Base-by-base conservation (phyloP, 306 rosid species). In the Rosa chinensis region DNA sequence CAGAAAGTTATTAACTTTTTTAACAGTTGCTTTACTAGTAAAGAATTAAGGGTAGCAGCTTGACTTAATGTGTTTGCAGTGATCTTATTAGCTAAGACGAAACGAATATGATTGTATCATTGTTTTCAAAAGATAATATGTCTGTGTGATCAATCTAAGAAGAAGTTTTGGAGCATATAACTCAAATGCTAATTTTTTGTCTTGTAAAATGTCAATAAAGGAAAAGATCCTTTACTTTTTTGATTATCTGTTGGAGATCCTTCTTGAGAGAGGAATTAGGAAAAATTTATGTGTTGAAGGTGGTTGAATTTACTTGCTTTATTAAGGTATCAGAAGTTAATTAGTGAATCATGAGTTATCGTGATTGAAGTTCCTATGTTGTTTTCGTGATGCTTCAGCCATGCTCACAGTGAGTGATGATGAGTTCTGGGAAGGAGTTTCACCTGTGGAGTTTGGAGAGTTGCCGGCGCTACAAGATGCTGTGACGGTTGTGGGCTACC, bases 381-480 rank as follows among this genome's bases (percentile, higher is more conserved):
- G 21, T 28, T 64, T 32, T 68, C 5, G 18, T 76, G 77, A 82
- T 89, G 76, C 79, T 81, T 81, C 88, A 90, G 96, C 96, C 43
- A 84, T 92, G 94, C 87, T 92, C 80, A 81, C 96, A 0, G 97
- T 90, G 82, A 88, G 85, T 59, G 94, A 90, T 74, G 92, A 92
- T 53, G 96, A 92, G 84, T 90, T 92, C 78, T 92, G 94, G 97
- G 81, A 90, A 81, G 97, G 96, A 79, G 89, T 89, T 88, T 85
- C 85, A 42, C 93, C 92, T 14, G 89, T 89, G 72, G 90, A 89
- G 84, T 92, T 92, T 77, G 92, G 96, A 47, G 89, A 86, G 40
- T 85, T 92, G 85, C 96, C 96, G 8, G 81, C 94, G 10, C 92
- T 90, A 25, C 96, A 85, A 85, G 97, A 92, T 78, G 93, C 92